Percentiles rank a stretch among this genome's conserved stretches.
Evolutionary conservation across 257 asterid species (phyloP).

Genomic region (Lavandula angustifolia): DNA sequence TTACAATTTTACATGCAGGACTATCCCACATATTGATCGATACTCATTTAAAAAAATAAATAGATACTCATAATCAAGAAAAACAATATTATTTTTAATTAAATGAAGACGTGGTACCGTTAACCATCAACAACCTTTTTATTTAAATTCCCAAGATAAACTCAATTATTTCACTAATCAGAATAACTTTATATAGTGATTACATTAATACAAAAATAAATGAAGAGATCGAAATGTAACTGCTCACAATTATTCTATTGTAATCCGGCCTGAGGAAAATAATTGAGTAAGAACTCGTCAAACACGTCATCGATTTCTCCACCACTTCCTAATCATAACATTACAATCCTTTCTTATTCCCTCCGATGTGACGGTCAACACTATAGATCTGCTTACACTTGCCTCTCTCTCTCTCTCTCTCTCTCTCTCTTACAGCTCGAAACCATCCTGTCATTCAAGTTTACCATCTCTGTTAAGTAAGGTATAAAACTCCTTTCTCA

Average conservation of each 20-base stretch:
- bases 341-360: not conserved
- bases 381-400: not conserved
- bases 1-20: no score
- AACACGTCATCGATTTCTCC: conserved; percentile 33
- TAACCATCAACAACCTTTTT: conserved; percentile 3
- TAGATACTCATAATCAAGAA: not conserved
- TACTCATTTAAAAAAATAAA: no score
- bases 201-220: not conserved
- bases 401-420: not conserved
- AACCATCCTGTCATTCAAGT: conserved; percentile 26
- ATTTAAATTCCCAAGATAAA: not conserved
- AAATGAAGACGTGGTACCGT: conserved; percentile 17
- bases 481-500: conserved; percentile 14
- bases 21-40: no score
- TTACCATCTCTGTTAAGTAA: not conserved
- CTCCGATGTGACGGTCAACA: conserved; percentile 32
- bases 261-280: conserved; percentile 19
- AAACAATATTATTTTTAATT: not conserved
- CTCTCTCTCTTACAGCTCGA: conserved; percentile 5
- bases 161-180: not conserved
- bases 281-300: conserved; percentile 29
- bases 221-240: not conserved
- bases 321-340: conserved; percentile 13
- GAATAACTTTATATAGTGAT: not conserved
- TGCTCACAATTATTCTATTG: not conserved